Base-by-base conservation (phyloP, 495 filamentous ascomycete species). In the Elaphomyces granulatus region DNA sequence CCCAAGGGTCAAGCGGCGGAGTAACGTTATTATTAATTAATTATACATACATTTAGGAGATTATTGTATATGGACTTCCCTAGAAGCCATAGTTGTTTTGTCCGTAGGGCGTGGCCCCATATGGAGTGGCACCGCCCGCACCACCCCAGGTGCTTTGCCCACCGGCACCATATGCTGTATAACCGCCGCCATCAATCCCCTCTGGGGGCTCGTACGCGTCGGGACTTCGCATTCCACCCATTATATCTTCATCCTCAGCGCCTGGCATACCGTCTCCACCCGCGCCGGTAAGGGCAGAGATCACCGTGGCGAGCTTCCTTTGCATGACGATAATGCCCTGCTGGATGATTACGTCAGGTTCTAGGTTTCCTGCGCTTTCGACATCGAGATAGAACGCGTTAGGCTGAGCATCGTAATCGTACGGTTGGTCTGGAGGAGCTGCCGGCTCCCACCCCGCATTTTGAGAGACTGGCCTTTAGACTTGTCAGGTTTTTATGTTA, bases 241-340 rank as follows among this genome's bases (percentile, higher is more conserved):
- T 74, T 45, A 74, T 74, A 43, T 67, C 66, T 18, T 56, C 60
- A 38, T 67, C 68, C 19, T 63, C 57, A 15, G 45, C 56, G 38
- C 67, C 72, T 38, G 61, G 62, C 42, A 63, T 61, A 17, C 65
- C 66, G 28, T 61, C 63, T 12, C 65, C 70, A 1, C 67, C 66
- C 18, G 60, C 63, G 19, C 57, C 64, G 18, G 60, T 63, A 8
- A 98, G 67, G 8, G 76, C 76, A 37, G 80, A 74, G 44, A 96
- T 83, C n/a, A 94, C 74, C 2, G 67, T 67, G 9, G 86, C 88
- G 6, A 96, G 70, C 62, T 98, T 98, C 41, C 78, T 72, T 55
- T 96, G 88, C 17, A 98, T 59, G 16, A 86, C 78, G 50, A 81
- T 78, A 55, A 96, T 93, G 18, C 86, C 87, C 51, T 92, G 80